Percentiles rank a stretch among this genome's conserved stretches.
phyloP scores from a whole-genome alignment of 805 yeast genomes.

The Pichia cephalocereana region DNA sequence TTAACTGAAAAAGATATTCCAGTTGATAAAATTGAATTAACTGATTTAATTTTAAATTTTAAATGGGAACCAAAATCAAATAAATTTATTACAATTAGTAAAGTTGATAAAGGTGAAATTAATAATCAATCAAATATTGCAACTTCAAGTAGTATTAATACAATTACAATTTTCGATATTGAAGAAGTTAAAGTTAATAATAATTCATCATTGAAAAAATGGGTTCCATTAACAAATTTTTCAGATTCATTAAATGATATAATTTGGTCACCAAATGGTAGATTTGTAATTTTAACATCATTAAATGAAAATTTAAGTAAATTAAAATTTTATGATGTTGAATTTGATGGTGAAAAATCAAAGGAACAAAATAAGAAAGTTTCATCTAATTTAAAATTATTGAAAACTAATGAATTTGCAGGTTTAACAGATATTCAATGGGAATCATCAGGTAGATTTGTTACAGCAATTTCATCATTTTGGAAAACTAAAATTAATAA shows the following conservation, averaged over 20 bases:
- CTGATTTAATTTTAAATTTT: constrained; percentile 78
- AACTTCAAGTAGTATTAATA: constrained; percentile 37
- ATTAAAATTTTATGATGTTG: constrained; percentile 79
- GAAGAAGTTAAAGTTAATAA: constrained; percentile 45
- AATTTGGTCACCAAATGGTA: constrained; percentile 87
- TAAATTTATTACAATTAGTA: constrained; percentile 73
- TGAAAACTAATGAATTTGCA: constrained; percentile 54
- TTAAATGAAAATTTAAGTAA: constrained; percentile 38
- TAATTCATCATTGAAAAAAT: constrained; percentile 18
- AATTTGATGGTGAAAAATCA: constrained; percentile 57
- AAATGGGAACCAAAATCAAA: constrained; percentile 96
- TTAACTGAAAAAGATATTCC: constrained; percentile 84
- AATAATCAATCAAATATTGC: constrained; percentile 45
- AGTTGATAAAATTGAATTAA: constrained; percentile 87
- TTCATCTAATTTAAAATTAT: constrained; percentile 47
- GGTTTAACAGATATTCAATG: constrained; percentile 81
- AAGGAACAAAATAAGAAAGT: constrained; percentile 38
- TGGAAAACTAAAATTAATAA: constrained; percentile 82
- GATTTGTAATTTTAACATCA: constrained; percentile 58
- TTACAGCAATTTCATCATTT: constrained; percentile 79
- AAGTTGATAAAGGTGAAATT: constrained; percentile 33
- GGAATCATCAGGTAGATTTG: constrained; percentile 94
- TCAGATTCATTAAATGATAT: constrained; percentile 52
- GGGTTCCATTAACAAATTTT: constrained; percentile 46
- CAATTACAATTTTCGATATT: constrained; percentile 70